These are phyloP conservation scores for Nothopassalora personata DNA, from an alignment of 2,329 filamentous ascomycete species.

Conservation along the genomic window DNA sequence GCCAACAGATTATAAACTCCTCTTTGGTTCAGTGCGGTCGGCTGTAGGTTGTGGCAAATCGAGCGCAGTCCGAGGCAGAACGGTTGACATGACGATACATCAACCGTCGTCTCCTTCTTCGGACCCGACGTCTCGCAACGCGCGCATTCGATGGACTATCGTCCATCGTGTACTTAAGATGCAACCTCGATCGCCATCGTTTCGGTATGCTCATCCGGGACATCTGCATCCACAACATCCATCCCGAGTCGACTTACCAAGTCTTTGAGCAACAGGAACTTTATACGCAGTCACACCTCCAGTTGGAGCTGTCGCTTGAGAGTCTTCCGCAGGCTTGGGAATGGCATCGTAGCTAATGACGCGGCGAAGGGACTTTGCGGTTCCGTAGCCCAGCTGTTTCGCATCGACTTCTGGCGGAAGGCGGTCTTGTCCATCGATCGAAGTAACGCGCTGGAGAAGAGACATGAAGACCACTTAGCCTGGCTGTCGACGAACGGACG, in stretches of 20 bases:
- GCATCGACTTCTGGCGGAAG: constrained; percentile 28
- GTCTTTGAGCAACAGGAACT: constrained; percentile 36
- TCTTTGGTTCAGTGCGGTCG: background rate
- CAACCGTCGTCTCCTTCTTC: background rate
- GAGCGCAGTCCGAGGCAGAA: background rate
- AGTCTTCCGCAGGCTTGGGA: constrained; percentile 34
- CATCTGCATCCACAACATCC: background rate
- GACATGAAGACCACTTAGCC: constrained; percentile 38
- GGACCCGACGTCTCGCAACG: background rate
- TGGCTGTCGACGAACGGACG: background rate
- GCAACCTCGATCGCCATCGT: background rate
- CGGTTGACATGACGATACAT: background rate
- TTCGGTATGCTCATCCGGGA: background rate
- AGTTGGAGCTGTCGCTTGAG: constrained; percentile 35
- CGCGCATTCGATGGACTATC: background rate
- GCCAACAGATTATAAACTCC: background rate
- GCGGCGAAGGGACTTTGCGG: constrained; percentile 32
- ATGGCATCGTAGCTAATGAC: constrained; percentile 48
- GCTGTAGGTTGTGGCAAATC: background rate
- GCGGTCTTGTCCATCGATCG: constrained; percentile 46
- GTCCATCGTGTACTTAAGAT: background rate
- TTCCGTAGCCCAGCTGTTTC: constrained; percentile 19
- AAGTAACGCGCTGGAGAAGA: constrained; percentile 48
- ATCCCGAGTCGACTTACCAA: constrained; percentile 23
- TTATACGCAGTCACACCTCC: constrained; percentile 47